phyloP scores from a whole-genome alignment of 495 filamentous ascomycete genomes.

The Aspergillus saccharolyticus region DNA sequence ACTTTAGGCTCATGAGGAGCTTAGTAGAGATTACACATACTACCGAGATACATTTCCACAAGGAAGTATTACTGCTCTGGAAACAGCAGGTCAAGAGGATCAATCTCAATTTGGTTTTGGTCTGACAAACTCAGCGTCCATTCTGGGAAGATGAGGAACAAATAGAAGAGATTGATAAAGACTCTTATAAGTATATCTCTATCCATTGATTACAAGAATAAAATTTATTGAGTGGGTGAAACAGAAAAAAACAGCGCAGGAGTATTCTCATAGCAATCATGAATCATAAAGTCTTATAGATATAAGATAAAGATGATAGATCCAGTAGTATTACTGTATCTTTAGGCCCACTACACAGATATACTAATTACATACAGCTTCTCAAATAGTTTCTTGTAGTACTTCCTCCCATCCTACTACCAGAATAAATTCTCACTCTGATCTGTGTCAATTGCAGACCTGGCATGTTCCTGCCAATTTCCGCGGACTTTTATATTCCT shows the following conservation, averaged over 20 bases:
- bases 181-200: slow-evolving; percentile 6
- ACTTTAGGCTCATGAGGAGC: slow-evolving; percentile 11
- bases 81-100: not conserved
- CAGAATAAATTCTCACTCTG: no score
- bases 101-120: slow-evolving; percentile 11
- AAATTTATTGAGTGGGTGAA: not conserved
- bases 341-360: not conserved
- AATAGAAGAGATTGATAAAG: slow-evolving; percentile 13
- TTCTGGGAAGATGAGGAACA: slow-evolving; percentile 13
- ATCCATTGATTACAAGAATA: not conserved
- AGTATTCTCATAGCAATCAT: slow-evolving; percentile 15
- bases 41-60: slow-evolving; percentile 7
- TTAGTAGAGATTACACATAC: slow-evolving; percentile 10
- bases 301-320: slow-evolving; percentile 6
- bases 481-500: no score
- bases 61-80: not conserved
- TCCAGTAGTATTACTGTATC: not conserved
- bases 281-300: slow-evolving; percentile 12
- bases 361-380: slow-evolving; percentile 10
- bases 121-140: slow-evolving; percentile 16
- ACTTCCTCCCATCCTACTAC: slow-evolving; percentile 16
- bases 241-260: slow-evolving; percentile 11
- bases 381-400: slow-evolving; percentile 17
- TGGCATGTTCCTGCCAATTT: no score
- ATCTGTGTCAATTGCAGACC: no score